Percentiles rank a stretch among this genome's conserved stretches.
Evolutionary conservation across 108 stramenopile species (phyloP).

Genomic region (Fragilaria radians): DNA sequence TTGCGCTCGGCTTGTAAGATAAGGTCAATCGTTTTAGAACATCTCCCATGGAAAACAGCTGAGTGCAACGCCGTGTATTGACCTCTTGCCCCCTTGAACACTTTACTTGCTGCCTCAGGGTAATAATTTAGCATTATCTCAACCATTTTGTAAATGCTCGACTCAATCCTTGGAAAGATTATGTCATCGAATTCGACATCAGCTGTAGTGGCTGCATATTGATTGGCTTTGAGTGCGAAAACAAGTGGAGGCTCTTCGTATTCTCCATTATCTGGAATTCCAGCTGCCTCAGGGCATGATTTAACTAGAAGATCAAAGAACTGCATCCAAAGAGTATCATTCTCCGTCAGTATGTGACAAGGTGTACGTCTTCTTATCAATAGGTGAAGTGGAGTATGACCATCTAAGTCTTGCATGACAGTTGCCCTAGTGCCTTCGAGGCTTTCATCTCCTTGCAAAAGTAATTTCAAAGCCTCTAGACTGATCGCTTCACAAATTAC

Average conservation of each 20-base stretch:
- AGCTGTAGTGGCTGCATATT: constrained; percentile 35
- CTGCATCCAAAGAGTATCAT: constrained; percentile 25
- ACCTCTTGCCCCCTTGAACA: constrained; percentile 53
- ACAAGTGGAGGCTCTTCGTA: constrained; percentile 76
- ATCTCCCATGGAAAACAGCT: constrained; percentile 73
- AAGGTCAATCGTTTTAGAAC: constrained; percentile 53
- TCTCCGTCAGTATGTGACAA: constrained; percentile 19
- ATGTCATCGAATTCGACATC: constrained; percentile 27
- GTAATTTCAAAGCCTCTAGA: constrained; percentile 21
- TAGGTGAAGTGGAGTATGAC: constrained; percentile 67
- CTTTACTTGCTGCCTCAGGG: constrained; percentile 48
- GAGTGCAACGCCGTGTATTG: constrained; percentile 74
- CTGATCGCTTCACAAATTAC: constrained; percentile 46
- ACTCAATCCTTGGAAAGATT: constrained; percentile 41
- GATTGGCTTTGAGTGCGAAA: constrained; percentile 60
- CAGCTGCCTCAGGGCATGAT: constrained; percentile 56
- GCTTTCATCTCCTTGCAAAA: constrained; percentile 30
- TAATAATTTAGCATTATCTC: constrained; percentile 57
- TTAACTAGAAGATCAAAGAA: constrained; percentile 43
- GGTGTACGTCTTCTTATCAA: constrained; percentile 59
- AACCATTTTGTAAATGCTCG: constrained; percentile 57
- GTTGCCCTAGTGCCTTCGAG: constrained; percentile 29
- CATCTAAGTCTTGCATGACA: constrained; percentile 64
- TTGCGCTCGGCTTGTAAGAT: constrained; percentile 44
- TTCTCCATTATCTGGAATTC: constrained; percentile 61